Conservation (phyloP, 441 rosid genomes). For the Gossypium schwendimanii region DNA sequence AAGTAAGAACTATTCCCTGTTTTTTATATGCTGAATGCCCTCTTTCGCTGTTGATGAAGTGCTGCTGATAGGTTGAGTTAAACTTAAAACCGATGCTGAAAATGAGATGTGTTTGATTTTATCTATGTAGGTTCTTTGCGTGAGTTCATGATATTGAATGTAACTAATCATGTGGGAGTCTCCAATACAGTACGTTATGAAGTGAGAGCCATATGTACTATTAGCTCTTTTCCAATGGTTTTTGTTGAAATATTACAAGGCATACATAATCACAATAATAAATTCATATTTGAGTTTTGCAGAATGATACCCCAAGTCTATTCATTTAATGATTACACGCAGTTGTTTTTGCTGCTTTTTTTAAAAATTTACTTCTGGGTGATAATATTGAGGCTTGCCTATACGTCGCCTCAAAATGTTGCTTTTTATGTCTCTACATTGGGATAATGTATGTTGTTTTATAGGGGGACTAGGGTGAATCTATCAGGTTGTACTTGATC, state of each 20-base stretch:
- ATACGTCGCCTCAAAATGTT: conserved; percentile 43
- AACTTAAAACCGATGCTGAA: background rate
- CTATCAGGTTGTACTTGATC: background rate
- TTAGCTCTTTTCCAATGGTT: background rate
- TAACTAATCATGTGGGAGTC: background rate
- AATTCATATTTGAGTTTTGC: too few relatives aligned
- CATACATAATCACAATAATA: too few relatives aligned
- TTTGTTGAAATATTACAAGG: too few relatives aligned
- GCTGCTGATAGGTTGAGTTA: background rate
- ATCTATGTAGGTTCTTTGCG: background rate
- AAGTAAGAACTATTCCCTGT: conserved; percentile 33
- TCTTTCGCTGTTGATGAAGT: background rate
- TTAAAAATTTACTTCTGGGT: conserved; percentile 10
- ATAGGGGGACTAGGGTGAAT: background rate
- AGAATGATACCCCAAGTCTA: background rate
- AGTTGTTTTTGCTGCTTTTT: background rate
- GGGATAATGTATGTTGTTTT: background rate
- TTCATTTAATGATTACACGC: background rate
- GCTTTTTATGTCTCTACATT: conserved; percentile 11
- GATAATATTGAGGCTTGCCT: conserved; percentile 46
- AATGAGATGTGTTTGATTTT: background rate
- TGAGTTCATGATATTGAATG: background rate
- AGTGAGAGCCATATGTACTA: background rate
- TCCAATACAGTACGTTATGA: background rate
- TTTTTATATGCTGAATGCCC: background rate